Evolutionary conservation across 2,329 filamentous ascomycete genomes (phyloP).

Genomic region (Diaporthe destruens): DNA sequence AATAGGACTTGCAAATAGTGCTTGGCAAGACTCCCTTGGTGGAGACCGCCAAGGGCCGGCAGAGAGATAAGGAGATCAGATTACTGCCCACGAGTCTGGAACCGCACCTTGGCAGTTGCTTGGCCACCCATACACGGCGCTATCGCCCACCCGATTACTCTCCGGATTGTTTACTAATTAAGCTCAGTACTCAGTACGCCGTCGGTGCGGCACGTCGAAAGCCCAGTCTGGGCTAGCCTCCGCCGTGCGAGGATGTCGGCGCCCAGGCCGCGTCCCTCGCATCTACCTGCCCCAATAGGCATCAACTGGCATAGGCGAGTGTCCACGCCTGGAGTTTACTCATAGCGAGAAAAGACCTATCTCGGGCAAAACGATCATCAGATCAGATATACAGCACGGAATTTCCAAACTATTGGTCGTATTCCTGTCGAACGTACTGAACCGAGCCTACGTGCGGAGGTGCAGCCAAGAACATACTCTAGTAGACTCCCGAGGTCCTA

Average conservation of each 20-base stretch:
- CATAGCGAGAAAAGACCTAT: slow-evolving; percentile 18
- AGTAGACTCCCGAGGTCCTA: not conserved
- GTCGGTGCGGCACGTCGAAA: not conserved
- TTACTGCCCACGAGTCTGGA: slow-evolving; percentile 3
- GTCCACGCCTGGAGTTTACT: not conserved
- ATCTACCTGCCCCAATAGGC: slow-evolving; percentile 22
- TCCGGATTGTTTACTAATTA: slow-evolving; percentile 25
- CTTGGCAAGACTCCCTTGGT: slow-evolving; percentile 23
- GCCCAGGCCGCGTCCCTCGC: slow-evolving; percentile 16
- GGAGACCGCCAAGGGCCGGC: slow-evolving; percentile 28
- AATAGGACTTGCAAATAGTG: slow-evolving; percentile 14
- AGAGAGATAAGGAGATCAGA: slow-evolving; percentile 31
- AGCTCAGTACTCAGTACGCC: slow-evolving; percentile 3
- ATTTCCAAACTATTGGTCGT: not conserved
- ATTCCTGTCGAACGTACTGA: not conserved
- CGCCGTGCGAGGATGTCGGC: slow-evolving; percentile 17
- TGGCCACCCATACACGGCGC: slow-evolving; percentile 18
- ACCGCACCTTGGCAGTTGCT: not conserved
- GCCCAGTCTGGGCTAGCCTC: slow-evolving; percentile 16
- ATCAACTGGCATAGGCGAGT: slow-evolving; percentile 24
- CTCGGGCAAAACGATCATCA: not conserved
- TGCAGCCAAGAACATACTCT: not conserved
- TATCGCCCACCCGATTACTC: slow-evolving; percentile 26
- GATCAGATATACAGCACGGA: not conserved
- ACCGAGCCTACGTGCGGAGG: not conserved